Base-by-base conservation (phyloP, 1,284 basidiomycete genomes). In the Sanguinoderma infundibulare region DNA sequence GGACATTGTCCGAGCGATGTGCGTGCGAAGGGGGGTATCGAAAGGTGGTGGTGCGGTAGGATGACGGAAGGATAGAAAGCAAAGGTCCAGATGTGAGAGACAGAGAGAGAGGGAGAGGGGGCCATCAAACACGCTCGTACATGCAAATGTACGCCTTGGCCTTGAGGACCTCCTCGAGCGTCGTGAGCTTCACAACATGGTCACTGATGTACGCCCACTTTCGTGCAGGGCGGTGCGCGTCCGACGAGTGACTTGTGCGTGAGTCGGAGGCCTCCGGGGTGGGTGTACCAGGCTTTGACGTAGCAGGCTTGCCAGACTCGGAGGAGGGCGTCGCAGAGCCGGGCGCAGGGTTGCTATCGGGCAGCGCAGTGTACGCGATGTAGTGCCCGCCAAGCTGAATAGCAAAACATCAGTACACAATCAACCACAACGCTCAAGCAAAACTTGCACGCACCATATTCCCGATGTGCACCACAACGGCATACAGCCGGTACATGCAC, bases 161-260 rank as follows among this genome's bases (percentile, higher is more conserved):
- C 72, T 89, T 90, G 67, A 97, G 79, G 7, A 97, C 96, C 73
- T 98, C 96, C 44, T 95, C 92, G 46, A 96, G 77, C 46, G 87
- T 87, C 3, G 91, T 88, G 32, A 92, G 78, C 50, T 91, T 82
- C 10, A 98, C 94, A 50, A 86, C 77, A 1, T 92, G 94, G 73
- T 94, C 91, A 74, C 93, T 87, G 81, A 96, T 90, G 73, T 93
- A 96, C 52, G 93, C 93, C 96, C 96, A 98, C 63, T 92, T 87
- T 38, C 96, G 78, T 53, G 77, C 66, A 42, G 68, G 61, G 50
- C 63, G 70, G 40, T 51, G 60, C 10, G 47, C 47, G 17, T 64
- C 65, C 1, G 60, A 52, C 15, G 59, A 22, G 14, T 66, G 59
- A 28, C 60, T 66, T 14, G 60, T 36, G 17, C 53, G 59, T 5